Percentiles rank a stretch among this genome's conserved stretches.
Conservation (phyloP, 257 asterid species). For the Mitragyna speciosa region DNA sequence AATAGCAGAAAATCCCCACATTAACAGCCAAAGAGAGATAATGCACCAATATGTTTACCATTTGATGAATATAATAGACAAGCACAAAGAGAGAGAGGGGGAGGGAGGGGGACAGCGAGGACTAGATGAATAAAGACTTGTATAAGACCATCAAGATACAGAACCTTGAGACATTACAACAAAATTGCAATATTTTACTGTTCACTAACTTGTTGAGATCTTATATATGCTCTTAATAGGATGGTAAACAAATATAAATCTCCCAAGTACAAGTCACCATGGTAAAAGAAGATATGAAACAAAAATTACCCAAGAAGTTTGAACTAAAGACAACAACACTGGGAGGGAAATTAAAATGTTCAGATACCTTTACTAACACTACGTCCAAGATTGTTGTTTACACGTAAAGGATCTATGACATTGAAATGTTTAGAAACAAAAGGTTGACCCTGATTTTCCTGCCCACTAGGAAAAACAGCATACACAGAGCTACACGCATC, state of each 20-base stretch:
- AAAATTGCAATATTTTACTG: background rate
- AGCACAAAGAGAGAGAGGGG: background rate
- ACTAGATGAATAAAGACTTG: background rate
- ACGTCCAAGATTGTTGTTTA: slow-evolving; percentile 98
- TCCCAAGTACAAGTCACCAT: background rate
- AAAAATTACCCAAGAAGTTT: background rate
- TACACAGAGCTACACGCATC: slow-evolving; percentile 85
- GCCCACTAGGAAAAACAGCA: slow-evolving; percentile 91
- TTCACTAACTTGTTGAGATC: background rate
- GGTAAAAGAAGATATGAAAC: background rate
- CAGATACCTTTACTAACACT: slow-evolving; percentile 95
- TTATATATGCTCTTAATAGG: background rate
- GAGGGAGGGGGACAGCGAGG: background rate
- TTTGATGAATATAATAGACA: background rate
- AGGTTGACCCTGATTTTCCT: slow-evolving; percentile 79
- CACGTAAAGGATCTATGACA: slow-evolving; percentile 96
- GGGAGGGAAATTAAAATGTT: slow-evolving; percentile 1
- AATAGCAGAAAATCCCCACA: background rate
- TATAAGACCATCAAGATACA: background rate
- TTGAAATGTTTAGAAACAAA: slow-evolving; percentile 90
- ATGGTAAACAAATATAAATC: background rate
- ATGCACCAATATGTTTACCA: background rate
- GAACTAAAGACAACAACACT: background rate
- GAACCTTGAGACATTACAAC: background rate
- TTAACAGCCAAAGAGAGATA: background rate